Base-by-base conservation (phyloP, 2,329 filamentous ascomycete species). In the Fusarium hostae region DNA sequence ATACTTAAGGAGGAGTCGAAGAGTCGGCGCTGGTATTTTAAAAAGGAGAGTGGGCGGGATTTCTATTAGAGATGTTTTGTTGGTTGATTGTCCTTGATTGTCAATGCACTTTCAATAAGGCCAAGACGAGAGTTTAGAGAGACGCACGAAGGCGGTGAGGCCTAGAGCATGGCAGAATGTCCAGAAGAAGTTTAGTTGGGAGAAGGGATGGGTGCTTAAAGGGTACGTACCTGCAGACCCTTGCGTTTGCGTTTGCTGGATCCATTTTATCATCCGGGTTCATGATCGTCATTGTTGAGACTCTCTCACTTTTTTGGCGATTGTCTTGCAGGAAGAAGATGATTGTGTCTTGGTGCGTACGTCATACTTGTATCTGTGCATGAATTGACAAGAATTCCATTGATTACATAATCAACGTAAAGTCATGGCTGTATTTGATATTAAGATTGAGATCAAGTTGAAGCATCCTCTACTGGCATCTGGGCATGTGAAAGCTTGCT, bases 111-210 rank as follows among this genome's bases (percentile, higher is more conserved):
- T 58, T 51, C 44, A 60, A 47, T 30, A 59, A 59, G 43, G 34
- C 39, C 55, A 50, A 67, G 62, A 55, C 39, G 66, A 67, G 59
- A 64, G 51, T 62, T 58, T 61, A 26, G 62, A 59, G 67, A 74
- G 60, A 65, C 41, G 61, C 48, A 56, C 39, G 34, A 64, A 55
- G 72, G 75, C 75, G 75, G 75, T 77, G 70, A 75, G 59, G 15
- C n/a, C 3, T 18, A 67, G 60, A 61, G 39, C 2, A 18, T 50
- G 75, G 75, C 75, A 77, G 75, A 77, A 77, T 70, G 12, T 5
- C 22, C 45, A 15, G 8, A 24, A 57, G 16, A 9, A 28, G 70
- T 6, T 51, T 70, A 71, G 62, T 13, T 3, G 4, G 1, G 18
- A 9, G 11, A 47, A 48, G 26, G 39, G 24, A 52, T 37, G 37